Evolutionary conservation across 495 filamentous ascomycete species (phyloP), one percentile per base, ranked within the genome.

Genomic region (Hyaloscypha bicolor): DNA sequence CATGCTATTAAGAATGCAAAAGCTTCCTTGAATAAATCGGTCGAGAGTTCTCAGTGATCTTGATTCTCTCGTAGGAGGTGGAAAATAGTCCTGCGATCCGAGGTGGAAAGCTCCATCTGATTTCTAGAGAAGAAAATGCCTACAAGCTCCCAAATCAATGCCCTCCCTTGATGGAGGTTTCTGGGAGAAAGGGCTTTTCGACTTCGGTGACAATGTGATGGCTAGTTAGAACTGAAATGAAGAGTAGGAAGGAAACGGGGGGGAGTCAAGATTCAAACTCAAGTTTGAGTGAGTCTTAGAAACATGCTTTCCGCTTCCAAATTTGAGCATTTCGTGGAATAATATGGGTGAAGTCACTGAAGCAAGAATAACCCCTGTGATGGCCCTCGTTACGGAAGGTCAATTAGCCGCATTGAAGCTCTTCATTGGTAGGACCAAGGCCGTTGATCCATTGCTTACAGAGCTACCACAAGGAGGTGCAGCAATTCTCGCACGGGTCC

Each of bases 1-100:
- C 66, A 68, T 65, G 62, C 56, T 9, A 64, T 60, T 48, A 48
- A 59, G 55, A 64, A 64, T 59, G 59, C 37, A 64, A 69, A 56
- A 61, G 29, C 25, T 59, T 66, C 32, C 56, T 48, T 30, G 63
- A 57, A 48, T 39, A 6, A n/a, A 16, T 21, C 31, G 25, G 6
- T 59, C n/a, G 30, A 21, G 30, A 59, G 22, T 6, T 6, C 16
- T 37, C 12, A 9, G 16, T 56, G 53, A 56, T 56, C 22, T 55
- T 3, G 35, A 6, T 37, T 12, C 6, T 37, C 35, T 19, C 1
- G 42, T 19, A 4, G 16, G 16, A 16, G 42, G 9, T 19, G 9
- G 11, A 12, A 48, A 16, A 14, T 16, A 48, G 42, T 19, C 42
- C 16, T 48, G 35, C 16, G 16, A 4, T 19, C 16, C 42, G 4